These are phyloP conservation scores for Corymbia citriodora DNA, from an alignment of 441 rosid species.

Conservation along the genomic window DNA sequence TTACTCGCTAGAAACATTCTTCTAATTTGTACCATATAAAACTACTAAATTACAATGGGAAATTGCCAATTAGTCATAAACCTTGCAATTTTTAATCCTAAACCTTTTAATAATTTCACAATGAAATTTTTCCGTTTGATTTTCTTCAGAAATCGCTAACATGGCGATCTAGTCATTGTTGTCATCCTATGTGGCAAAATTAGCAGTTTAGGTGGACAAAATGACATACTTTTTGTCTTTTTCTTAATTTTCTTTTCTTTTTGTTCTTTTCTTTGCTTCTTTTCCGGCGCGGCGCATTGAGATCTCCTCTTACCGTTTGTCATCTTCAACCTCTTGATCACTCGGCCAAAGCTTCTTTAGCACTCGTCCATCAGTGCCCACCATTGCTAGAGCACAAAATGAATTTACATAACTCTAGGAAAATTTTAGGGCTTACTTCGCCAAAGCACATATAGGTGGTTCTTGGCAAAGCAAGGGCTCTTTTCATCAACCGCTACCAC, in stretches of 20 bases:
- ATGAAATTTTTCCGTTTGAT: no score
- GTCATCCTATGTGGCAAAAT: not conserved
- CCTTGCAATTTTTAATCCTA: no score
- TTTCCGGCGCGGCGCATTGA: not conserved
- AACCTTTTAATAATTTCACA: not conserved
- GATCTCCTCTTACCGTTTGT: not conserved
- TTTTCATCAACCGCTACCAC: accelerated
- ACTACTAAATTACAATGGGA: not conserved
- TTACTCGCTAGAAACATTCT: not conserved
- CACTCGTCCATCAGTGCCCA: not conserved
- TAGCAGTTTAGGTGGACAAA: not conserved
- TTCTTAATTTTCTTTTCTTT: no score
- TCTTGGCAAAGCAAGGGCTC: not conserved
- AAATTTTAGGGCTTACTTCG: not conserved
- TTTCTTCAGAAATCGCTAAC: accelerated
- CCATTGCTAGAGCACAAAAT: not conserved
- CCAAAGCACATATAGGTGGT: not conserved
- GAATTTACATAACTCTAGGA: not conserved
- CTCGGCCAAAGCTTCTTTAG: not conserved
- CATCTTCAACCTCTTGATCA: not conserved
- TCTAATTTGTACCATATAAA: not conserved
- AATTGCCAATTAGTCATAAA: not conserved
- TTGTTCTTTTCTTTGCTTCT: not conserved
- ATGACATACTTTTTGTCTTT: not conserved
- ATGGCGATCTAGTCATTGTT: not conserved